Evolutionary conservation across 768 basidiomycete species (phyloP).

Genomic region (Auricularia heimuer): DNA sequence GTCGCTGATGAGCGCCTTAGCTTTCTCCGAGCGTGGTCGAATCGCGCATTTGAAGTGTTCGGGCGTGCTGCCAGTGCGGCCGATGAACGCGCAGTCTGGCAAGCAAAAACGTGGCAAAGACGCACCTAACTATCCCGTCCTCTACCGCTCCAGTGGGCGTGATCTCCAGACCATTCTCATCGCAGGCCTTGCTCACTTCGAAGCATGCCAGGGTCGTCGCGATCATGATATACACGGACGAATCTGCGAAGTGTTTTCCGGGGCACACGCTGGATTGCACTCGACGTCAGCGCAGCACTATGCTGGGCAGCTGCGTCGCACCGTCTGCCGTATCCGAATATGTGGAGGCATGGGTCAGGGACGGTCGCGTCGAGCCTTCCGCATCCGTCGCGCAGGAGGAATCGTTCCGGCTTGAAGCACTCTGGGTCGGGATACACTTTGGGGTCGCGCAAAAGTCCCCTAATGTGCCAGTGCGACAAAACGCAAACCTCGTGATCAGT

Average conservation of each 20-base stretch:
- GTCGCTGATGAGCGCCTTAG: background rate
- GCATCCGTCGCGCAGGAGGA: slow-evolving; percentile 11
- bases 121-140: background rate
- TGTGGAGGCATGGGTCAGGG: background rate
- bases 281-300: too few species aligned
- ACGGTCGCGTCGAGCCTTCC: slow-evolving; percentile 8
- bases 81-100: too few species aligned
- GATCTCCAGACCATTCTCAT: slow-evolving; percentile 12
- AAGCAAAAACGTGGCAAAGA: background rate
- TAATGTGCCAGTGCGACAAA: slow-evolving; percentile 3
- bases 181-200: slow-evolving; percentile 30
- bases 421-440: slow-evolving; percentile 19
- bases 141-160: background rate
- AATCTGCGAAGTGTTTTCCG: slow-evolving; percentile 15
- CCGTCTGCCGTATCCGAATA: background rate
- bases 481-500: too few species aligned
- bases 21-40: background rate
- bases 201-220: slow-evolving; percentile 28
- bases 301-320: background rate
- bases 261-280: slow-evolving; percentile 1
- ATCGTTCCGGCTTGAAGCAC: slow-evolving; percentile 28
- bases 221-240: slow-evolving; percentile 27
- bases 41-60: background rate
- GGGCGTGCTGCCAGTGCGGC: background rate
- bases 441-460: slow-evolving; percentile 23